Evolutionary conservation across 169 alveolate genomes (phyloP).

Genomic region (Cryptosporidium sp.): DNA sequence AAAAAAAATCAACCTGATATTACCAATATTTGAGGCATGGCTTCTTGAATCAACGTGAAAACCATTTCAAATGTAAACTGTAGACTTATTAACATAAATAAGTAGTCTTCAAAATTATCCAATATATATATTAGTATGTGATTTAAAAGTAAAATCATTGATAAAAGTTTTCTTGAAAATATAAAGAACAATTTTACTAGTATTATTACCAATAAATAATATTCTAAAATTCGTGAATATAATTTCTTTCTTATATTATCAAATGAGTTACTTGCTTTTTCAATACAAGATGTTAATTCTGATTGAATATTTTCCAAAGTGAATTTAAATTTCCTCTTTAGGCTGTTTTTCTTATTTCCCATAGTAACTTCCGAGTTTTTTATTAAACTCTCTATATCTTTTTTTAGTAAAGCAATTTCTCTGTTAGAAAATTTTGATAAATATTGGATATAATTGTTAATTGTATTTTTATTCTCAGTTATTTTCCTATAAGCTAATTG

Average conservation of each 20-base stretch:
- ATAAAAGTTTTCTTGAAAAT: not conserved
- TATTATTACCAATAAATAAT: conserved; percentile 37
- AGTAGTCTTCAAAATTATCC: conserved; percentile 25
- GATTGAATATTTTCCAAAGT: not conserved
- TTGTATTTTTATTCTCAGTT: not conserved
- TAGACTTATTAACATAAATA: conserved; percentile 45
- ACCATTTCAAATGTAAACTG: conserved; percentile 39
- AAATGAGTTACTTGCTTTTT: not conserved
- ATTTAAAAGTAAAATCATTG: not conserved
- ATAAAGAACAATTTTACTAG: conserved; percentile 18
- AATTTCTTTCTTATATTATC: conserved; percentile 8
- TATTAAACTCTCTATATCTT: not conserved
- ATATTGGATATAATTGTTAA: not conserved
- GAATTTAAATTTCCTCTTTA: not conserved
- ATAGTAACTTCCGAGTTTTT: not conserved
- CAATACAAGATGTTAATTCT: not conserved
- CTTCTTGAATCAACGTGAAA: not conserved
- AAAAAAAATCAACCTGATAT: not conserved
- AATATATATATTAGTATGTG: conserved; percentile 14
- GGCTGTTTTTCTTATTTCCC: not conserved
- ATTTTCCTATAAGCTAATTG: not conserved
- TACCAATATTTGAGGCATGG: not conserved
- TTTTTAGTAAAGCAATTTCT: not conserved
- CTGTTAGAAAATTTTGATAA: not conserved
- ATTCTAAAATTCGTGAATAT: conserved; percentile 7